Conservation (phyloP, 805 yeast genomes). For the Cyberlindnera lachancei region DNA sequence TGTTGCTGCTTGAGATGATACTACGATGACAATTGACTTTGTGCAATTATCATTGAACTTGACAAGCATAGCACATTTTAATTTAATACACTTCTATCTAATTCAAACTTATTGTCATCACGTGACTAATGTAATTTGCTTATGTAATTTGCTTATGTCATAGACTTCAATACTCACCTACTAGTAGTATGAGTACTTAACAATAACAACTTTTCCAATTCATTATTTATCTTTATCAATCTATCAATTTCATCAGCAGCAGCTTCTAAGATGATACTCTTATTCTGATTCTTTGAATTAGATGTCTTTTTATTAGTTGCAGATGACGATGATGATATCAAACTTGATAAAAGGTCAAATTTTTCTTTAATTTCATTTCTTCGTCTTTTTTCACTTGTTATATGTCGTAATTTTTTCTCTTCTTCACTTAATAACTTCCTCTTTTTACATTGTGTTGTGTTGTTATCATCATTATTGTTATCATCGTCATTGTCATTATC, state of each 20-base stretch:
- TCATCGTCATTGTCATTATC: background rate
- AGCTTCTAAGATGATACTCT: slow-evolving; percentile 17
- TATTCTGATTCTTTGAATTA: slow-evolving; percentile 15
- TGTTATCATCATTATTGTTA: background rate
- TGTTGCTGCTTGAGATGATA: too few species aligned
- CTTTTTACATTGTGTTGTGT: slow-evolving; percentile 8
- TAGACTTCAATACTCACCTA: too few species aligned
- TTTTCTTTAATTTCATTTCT: slow-evolving; percentile 20
- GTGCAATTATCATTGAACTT: too few species aligned
- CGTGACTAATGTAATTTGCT: too few species aligned
- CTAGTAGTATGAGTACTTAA: too few species aligned
- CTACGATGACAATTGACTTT: too few species aligned
- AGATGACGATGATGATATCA: too few species aligned
- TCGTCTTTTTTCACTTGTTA: slow-evolving; percentile 21
- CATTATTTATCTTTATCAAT: slow-evolving; percentile 10
- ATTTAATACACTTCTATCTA: too few species aligned
- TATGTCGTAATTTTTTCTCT: slow-evolving; percentile 21
- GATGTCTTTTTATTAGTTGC: background rate
- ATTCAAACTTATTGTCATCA: too few species aligned
- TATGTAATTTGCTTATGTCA: too few species aligned
- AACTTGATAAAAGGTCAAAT: slow-evolving; percentile 12
- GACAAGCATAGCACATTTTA: too few species aligned
- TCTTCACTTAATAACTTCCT: slow-evolving; percentile 18
- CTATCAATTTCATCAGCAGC: slow-evolving; percentile 17
- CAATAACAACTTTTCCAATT: slow-evolving; percentile 8